A percentile compares a stretch with the other conserved stretches of the same genome.
phyloP scores from a whole-genome alignment of 768 basidiomycete genomes.

The Auricularia cornea region DNA sequence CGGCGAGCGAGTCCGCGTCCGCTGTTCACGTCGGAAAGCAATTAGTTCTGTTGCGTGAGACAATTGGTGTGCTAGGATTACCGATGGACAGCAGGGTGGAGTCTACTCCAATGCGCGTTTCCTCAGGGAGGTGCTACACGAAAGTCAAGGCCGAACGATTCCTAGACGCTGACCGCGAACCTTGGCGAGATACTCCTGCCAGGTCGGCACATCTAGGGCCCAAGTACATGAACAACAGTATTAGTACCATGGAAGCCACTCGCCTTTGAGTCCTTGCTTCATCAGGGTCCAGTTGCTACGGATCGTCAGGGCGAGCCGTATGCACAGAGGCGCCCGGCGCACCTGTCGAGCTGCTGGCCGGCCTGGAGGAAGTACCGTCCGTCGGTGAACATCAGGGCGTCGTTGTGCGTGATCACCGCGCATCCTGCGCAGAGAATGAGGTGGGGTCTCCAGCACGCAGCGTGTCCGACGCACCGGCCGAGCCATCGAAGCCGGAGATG shows the following conservation, averaged over 20 bases:
- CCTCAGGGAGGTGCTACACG: constrained; percentile 48
- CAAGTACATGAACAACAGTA: constrained; percentile 1
- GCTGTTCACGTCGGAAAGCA: too few species aligned
- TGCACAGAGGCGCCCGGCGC: constrained; percentile 14
- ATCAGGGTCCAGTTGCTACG: constrained; percentile 87
- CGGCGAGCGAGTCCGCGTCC: constrained; percentile 56
- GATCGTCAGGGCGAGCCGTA: background rate
- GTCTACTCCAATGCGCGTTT: constrained; percentile 74
- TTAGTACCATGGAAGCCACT: constrained; percentile 14
- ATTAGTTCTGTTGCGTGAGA: background rate
- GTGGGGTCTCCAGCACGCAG: too few species aligned
- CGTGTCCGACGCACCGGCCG: constrained; percentile 59
- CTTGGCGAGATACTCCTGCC: constrained; percentile 81
- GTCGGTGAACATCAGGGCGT: constrained; percentile 87
- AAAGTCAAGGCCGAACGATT: too few species aligned
- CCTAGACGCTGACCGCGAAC: constrained; percentile 25
- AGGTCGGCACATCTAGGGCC: constrained; percentile 67
- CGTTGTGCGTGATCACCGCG: constrained; percentile 61
- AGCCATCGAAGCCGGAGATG: constrained; percentile 92
- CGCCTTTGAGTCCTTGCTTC: constrained; percentile 83
- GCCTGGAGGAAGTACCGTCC: constrained; percentile 95
- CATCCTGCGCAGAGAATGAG: constrained; percentile 44
- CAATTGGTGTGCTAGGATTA: constrained; percentile 21
- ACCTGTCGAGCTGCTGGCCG: constrained; percentile 79
- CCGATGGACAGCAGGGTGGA: constrained; percentile 63